Percentiles rank a stretch among this genome's conserved stretches.
These are phyloP conservation scores for Cystobasidium sp. DNA, from an alignment of 1,284 basidiomycete genomes.

Conservation along the genomic window DNA sequence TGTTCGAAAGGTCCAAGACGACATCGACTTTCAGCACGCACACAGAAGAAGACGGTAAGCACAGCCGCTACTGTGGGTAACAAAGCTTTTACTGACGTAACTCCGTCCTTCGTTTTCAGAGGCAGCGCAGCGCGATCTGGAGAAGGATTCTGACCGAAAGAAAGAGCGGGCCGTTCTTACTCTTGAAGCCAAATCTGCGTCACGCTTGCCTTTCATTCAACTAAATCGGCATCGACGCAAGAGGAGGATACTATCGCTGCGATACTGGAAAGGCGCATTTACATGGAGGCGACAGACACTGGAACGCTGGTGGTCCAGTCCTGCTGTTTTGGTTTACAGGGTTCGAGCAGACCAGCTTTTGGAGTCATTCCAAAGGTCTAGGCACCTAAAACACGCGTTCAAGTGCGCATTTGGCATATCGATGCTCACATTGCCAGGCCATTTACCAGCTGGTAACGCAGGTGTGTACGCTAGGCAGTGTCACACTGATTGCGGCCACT, in stretches of 20 bases:
- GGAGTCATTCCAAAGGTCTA: neutral
- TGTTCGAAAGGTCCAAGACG: neutral
- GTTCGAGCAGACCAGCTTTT: neutral
- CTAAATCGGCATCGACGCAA: neutral
- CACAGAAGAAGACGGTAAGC: slow-evolving; percentile 14
- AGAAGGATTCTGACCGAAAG: neutral
- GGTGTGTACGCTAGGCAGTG: slow-evolving; percentile 11
- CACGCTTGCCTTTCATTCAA: neutral
- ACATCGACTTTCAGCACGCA: slow-evolving; percentile 2
- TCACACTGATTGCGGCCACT: too few relatives aligned
- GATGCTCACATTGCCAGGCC: slow-evolving; percentile 35
- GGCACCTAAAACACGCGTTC: slow-evolving; percentile 37
- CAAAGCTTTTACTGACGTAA: neutral
- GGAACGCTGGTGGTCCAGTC: slow-evolving; percentile 23
- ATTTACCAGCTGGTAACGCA: slow-evolving; percentile 26
- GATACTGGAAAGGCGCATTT: neutral
- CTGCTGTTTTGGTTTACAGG: neutral
- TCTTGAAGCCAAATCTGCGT: neutral
- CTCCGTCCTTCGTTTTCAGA: neutral
- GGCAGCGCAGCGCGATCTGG: slow-evolving; percentile 1
- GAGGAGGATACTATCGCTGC: neutral
- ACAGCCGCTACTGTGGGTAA: neutral
- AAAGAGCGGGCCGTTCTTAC: neutral
- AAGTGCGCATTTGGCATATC: slow-evolving; percentile 31
- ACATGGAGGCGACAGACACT: neutral